Conservation (phyloP, 805 yeast species). For the Starmerella stigmatis region DNA sequence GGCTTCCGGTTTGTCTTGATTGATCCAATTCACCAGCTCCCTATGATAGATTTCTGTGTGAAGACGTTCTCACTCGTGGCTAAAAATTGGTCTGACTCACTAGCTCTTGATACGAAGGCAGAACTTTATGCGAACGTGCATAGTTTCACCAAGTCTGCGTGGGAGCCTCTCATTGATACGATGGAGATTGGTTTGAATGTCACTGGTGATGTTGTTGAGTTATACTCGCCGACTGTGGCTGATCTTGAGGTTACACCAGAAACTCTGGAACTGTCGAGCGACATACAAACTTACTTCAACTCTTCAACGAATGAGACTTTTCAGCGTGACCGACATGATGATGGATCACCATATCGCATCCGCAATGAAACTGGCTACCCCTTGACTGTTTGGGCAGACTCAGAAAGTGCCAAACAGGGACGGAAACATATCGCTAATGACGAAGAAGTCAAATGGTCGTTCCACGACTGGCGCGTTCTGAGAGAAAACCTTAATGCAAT, state of each 20-base stretch:
- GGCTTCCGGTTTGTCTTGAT: conserved; percentile 74
- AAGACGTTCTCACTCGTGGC: conserved; percentile 59
- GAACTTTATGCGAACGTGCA: conserved; percentile 64
- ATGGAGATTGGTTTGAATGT: conserved; percentile 72
- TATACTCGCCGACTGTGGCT: conserved; percentile 64
- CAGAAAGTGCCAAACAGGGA: not conserved
- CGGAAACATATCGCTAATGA: conserved; percentile 35
- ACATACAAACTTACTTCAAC: conserved; percentile 43
- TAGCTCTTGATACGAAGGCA: conserved; percentile 56
- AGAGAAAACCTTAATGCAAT: conserved; percentile 70
- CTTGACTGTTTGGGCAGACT: conserved; percentile 72
- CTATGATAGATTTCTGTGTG: conserved; percentile 67
- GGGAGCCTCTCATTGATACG: conserved; percentile 92
- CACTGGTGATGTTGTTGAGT: conserved; percentile 46
- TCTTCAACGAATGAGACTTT: conserved; percentile 23
- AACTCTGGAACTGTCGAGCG: conserved; percentile 65
- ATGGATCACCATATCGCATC: conserved; percentile 68
- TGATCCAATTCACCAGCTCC: conserved; percentile 86
- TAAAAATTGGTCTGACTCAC: conserved; percentile 76
- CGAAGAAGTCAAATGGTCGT: conserved; percentile 66
- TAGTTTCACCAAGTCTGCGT: conserved; percentile 78
- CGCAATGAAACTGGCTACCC: conserved; percentile 77
- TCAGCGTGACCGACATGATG: conserved; percentile 47
- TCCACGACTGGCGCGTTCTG: conserved; percentile 84
- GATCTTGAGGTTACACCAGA: conserved; percentile 76